Percentiles rank a stretch among this genome's conserved stretches.
phyloP scores from a whole-genome alignment of 768 basidiomycete genomes.

The Kwoniella pini region DNA sequence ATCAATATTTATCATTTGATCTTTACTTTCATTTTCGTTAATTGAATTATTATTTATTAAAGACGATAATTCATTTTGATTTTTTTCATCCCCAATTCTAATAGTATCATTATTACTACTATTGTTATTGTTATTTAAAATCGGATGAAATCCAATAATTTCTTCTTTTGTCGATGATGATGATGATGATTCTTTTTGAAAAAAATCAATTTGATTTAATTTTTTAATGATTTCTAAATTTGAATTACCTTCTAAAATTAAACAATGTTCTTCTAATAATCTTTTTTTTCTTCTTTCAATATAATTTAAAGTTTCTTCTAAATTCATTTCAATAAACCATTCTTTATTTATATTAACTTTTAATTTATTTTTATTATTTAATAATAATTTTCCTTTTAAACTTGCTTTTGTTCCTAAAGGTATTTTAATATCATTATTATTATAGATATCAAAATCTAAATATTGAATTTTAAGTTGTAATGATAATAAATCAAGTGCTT shows the following conservation, averaged over 20 bases:
- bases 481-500: slow-evolving; percentile 27
- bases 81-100: too few relatives aligned
- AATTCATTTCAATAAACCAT: slow-evolving; percentile 46
- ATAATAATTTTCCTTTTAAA: slow-evolving; percentile 17
- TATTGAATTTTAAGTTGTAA: background rate
- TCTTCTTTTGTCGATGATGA: too few relatives aligned
- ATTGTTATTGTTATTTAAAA: too few relatives aligned
- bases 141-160: slow-evolving; percentile 17
- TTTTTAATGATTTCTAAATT: background rate
- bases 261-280: slow-evolving; percentile 20
- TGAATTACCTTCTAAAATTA: slow-evolving; percentile 8
- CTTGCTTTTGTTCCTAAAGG: slow-evolving; percentile 37
- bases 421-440: slow-evolving; percentile 23
- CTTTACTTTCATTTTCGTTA: too few relatives aligned
- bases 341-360: slow-evolving; percentile 37
- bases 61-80: too few relatives aligned
- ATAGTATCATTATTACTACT: too few relatives aligned
- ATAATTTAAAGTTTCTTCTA: slow-evolving; percentile 32
- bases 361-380: slow-evolving; percentile 25
- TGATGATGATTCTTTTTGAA: background rate
- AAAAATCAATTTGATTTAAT: background rate
- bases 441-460: slow-evolving; percentile 14
- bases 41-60: too few relatives aligned
- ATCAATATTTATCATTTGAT: too few relatives aligned
- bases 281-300: slow-evolving; percentile 29